Base-by-base conservation (phyloP, 208 protist species). In the Zelonia costaricensis region DNA sequence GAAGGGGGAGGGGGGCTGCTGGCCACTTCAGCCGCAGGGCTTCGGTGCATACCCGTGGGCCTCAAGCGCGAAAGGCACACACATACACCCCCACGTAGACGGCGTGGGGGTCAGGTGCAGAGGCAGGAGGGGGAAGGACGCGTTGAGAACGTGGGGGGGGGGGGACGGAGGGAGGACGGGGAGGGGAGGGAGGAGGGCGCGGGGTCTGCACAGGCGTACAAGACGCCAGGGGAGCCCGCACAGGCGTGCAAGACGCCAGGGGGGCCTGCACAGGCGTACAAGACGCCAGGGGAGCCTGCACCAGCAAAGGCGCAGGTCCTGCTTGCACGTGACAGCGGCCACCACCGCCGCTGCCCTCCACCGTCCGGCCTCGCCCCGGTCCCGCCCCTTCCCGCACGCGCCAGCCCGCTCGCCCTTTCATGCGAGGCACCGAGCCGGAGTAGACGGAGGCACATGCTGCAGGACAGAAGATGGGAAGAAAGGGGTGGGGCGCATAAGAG, bases 41-140 rank as follows among this genome's bases (percentile, higher is more conserved):
- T 57, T 57, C 52, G 52, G 52, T 57, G 20, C 52, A 39, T 30
- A 45, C 43, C 43, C 36, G 52, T 57, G 52, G 52, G 23, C 52
- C 52, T 57, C 52, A 57, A 57, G 52, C 52, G 23, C n/a, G 12
- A 57, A 36, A 12, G 22, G 31, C 4, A 23, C 44, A 22, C 12
- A 48, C 18, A 48, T 13, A 48, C 6, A 8, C 3, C 16, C 25
- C 0, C 10, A 39, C 12, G 28, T 43, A 20, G 9, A 43, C 16
- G 35, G 31, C 16, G 13, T 3, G 39, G 13, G 39, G 23, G 18
- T 18, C 38, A n/a, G 38, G n/a, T 42, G 38, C 12, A 16, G 38
- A 42, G n/a, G 38, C 12, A 1, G 38, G n/a, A 16, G 38, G 13
- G 38, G 12, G 13, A 42, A 42, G n/a, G 38, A 1, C 38, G 38